Base-by-base conservation (phyloP, 2,329 filamentous ascomycete genomes). In the Penicillium sp. region DNA sequence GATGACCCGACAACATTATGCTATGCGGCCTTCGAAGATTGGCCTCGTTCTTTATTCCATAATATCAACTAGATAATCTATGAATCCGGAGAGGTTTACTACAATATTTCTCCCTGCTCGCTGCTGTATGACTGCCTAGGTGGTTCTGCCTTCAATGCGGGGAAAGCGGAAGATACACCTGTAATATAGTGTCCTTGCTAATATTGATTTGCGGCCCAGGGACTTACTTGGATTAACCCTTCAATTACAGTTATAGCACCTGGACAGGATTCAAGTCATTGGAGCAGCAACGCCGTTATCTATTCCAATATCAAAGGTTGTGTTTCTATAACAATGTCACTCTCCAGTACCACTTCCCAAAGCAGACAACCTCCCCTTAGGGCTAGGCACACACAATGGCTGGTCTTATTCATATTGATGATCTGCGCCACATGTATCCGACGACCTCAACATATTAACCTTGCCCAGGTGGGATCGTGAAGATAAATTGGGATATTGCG, bases 91-190 rank as follows among this genome's bases (percentile, higher is more conserved):
- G 25, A 27, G 25, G 7, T 27, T 27, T 27, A 8, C 25, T 8
- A 27, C 25, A n/a, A n/a, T 29, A 16, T 29, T 39, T 35, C 25
- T 27, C 25, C 27, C 40, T 18, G 31, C 6, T 27, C 25, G 25
- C 25, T 25, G 25, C 31, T 34, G n/a, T 16, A 29, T 27, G 15
- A 4, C 29, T 12, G 5, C 13, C 18, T 8, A 16, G 18, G 42
- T 32, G 42, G 29, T 16, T 41, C 23, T 27, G 16, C 39, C 38
- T 29, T 35, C 27, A 42, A 54, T 54, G 52, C 52, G 46, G 52
- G 40, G 46, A 45, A 54, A 6, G 6, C 31, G 10, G 16, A 12
- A 18, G n/a, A 15, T 4, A 6, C 13, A 12, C 12, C 10, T 13
- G 13, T 5, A 23, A 21, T 3, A 39, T 5, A 23, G 18, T 39